Evolutionary conservation across 805 yeast species (phyloP).

Genomic region (Kodamaea laetipori): DNA sequence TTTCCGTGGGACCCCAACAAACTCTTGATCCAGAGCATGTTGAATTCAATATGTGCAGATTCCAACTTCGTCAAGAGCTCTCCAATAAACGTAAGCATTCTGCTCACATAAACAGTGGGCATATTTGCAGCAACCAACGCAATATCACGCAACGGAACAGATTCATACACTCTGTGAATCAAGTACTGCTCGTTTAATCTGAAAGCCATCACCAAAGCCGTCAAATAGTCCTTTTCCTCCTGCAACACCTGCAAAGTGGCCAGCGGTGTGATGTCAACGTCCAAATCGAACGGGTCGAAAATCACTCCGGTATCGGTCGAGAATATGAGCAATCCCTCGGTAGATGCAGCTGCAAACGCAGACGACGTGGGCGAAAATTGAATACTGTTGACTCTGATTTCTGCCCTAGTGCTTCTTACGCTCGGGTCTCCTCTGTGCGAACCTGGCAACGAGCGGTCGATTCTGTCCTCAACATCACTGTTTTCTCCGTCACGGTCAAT

Average conservation of each 20-base stretch:
- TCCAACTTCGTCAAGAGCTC: constrained; percentile 54
- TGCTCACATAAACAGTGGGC: constrained; percentile 75
- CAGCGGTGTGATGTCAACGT: constrained; percentile 86
- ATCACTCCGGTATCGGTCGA: constrained; percentile 72
- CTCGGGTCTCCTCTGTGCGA: constrained; percentile 77
- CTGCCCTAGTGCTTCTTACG: constrained; percentile 73
- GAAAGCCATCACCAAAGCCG: constrained; percentile 89
- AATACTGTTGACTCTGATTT: constrained; percentile 75
- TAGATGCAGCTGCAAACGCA: constrained; percentile 91
- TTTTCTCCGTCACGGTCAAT: constrained; percentile 85
- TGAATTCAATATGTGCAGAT: constrained; percentile 83
- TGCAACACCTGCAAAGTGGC: constrained; percentile 60
- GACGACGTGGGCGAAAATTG: constrained; percentile 87
- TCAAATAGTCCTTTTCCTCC: constrained; percentile 61
- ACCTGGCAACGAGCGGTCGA: constrained; percentile 81
- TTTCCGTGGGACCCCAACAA: constrained; percentile 75
- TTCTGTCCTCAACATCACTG: constrained; percentile 80
- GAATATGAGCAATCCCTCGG: constrained; percentile 86
- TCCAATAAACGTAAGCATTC: constrained; percentile 70
- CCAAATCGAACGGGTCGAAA: constrained; percentile 95
- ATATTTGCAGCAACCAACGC: constrained; percentile 64
- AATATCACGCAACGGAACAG: constrained; percentile 71
- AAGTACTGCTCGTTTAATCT: constrained; percentile 81
- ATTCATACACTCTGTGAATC: constrained; percentile 71
- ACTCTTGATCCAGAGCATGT: constrained; percentile 75